Conservation (phyloP, 169 alveolate genomes). For the Plasmodium chabaudi region DNA sequence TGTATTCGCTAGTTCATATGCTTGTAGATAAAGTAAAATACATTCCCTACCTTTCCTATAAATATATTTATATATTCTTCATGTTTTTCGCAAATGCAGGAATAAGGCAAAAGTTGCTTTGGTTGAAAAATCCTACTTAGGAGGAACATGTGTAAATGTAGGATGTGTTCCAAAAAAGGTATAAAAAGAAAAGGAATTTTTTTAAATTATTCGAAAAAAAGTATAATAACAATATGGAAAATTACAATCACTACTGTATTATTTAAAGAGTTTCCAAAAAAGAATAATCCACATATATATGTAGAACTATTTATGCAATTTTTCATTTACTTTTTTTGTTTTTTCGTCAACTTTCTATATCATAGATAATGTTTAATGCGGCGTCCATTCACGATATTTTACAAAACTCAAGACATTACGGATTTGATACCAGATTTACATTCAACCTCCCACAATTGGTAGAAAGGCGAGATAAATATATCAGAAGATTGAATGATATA, state of each 20-base stretch:
- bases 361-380: slow-evolving; percentile 88
- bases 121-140: slow-evolving; percentile 87
- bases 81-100: slow-evolving; percentile 15
- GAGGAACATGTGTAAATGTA: slow-evolving; percentile 96
- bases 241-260: too few species aligned
- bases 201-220: not conserved
- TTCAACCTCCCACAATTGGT: slow-evolving; percentile 53
- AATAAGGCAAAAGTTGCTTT: slow-evolving; percentile 89
- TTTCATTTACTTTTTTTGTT: slow-evolving; percentile 2
- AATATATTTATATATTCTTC: not conserved
- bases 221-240: not conserved
- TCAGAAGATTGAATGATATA: slow-evolving; percentile 86
- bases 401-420: slow-evolving; percentile 83
- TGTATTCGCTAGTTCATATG: not conserved
- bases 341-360: not conserved
- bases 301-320: not conserved
- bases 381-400: slow-evolving; percentile 86
- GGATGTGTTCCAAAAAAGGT: slow-evolving; percentile 97
- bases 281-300: not conserved
- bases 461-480: slow-evolving; percentile 86
- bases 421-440: slow-evolving; percentile 74
- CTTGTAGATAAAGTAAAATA: not conserved
- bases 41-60: not conserved
- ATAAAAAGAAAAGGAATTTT: slow-evolving; percentile 68
- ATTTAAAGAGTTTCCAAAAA: not conserved